phyloP scores from a whole-genome alignment of 495 filamentous ascomycete species.

The Talaromyces trachyspermus region DNA sequence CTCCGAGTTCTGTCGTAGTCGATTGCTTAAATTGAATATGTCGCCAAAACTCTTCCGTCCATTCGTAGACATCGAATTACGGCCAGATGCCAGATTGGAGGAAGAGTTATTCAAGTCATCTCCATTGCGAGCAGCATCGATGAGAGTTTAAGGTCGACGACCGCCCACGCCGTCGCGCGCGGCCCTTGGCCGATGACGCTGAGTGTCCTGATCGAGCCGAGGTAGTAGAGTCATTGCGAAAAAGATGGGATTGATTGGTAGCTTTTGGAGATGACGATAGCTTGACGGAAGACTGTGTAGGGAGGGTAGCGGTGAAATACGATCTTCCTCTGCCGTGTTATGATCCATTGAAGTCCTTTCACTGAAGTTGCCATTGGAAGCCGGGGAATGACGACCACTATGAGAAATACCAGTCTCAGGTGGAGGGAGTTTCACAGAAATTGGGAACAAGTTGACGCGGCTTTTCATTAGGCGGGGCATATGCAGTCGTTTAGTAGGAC shows the following conservation, averaged over 20 bases:
- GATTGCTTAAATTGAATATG: constrained; percentile 64
- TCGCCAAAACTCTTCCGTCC: constrained; percentile 88
- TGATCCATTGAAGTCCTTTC: constrained; percentile 10
- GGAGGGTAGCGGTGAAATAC: constrained; percentile 49
- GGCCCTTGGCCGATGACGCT: constrained; percentile 52
- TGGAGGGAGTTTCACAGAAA: constrained; percentile 57
- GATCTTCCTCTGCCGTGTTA: constrained; percentile 28
- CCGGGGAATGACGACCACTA: constrained; percentile 6
- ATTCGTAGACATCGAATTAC: constrained; percentile 74
- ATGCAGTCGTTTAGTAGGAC: constrained; percentile 65
- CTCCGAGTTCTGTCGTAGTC: constrained; percentile 73
- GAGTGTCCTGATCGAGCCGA: constrained; percentile 67
- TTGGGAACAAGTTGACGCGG: constrained; percentile 78
- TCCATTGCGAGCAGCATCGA: constrained; percentile 30
- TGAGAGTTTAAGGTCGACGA: constrained; percentile 88
- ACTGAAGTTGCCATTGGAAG: constrained; percentile 13
- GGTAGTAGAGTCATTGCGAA: constrained; percentile 54
- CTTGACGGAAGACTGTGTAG: constrained; percentile 44
- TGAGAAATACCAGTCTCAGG: constrained; percentile 7
- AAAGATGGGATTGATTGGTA: constrained; percentile 30
- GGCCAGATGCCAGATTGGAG: constrained; percentile 50
- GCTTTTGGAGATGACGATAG: constrained; percentile 26
- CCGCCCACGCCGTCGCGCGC: constrained; percentile 51
- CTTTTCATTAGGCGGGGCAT: constrained; percentile 76
- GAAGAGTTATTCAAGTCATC: constrained; percentile 51